phyloP scores from a whole-genome alignment of 345 rosid species.

The Corchorus capsularis region DNA sequence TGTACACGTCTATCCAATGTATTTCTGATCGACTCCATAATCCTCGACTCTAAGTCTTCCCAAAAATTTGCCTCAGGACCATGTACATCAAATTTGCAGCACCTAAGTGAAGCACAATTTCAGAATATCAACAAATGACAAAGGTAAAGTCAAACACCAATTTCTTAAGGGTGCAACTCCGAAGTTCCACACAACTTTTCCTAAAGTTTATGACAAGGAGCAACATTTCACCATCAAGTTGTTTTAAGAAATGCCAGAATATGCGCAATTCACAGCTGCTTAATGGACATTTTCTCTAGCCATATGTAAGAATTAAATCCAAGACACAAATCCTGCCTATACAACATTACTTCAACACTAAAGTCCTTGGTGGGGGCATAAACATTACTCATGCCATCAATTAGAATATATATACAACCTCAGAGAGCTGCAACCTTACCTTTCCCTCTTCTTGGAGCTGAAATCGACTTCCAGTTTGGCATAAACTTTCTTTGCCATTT shows the following conservation, averaged over 20 bases:
- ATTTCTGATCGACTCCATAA: constrained; percentile 80
- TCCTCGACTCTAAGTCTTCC: constrained; percentile 90
- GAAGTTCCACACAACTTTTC: not conserved
- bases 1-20: constrained; percentile 88
- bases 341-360: too few species aligned
- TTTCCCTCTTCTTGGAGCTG: constrained; percentile 93
- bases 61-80: constrained; percentile 81
- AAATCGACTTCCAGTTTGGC: constrained; percentile 94
- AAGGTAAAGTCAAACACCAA: not conserved
- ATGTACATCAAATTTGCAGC: constrained; percentile 89
- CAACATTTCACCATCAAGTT: constrained; percentile 1
- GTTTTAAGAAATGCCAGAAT: not conserved
- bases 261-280: not conserved
- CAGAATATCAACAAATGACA: constrained; percentile 32
- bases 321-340: too few species aligned
- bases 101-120: constrained; percentile 52
- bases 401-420: not conserved
- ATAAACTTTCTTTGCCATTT: constrained; percentile 85
- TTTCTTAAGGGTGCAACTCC: not conserved
- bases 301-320: constrained; percentile 7
- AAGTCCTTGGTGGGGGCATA: not conserved
- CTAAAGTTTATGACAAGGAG: not conserved
- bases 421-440: constrained; percentile 42
- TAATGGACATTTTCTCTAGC: not conserved
- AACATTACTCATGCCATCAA: constrained; percentile 10